Conservation (phyloP, 805 yeast genomes). For the Saccharomycopsis guyanensis region DNA sequence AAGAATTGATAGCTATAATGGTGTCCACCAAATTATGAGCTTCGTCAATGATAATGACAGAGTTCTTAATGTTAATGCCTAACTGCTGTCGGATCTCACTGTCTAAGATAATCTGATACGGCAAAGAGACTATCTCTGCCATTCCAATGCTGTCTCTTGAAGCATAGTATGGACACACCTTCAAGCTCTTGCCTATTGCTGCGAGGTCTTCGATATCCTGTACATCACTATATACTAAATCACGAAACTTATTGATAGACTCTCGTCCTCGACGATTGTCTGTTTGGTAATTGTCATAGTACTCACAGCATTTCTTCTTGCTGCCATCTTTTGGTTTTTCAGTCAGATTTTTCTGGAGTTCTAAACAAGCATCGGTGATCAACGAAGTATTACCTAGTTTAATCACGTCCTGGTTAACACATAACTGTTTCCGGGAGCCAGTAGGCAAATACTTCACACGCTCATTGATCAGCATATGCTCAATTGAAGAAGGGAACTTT, state of each 20-base stretch:
- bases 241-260: slow-evolving; percentile 36
- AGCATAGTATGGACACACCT: slow-evolving; percentile 79
- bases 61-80: slow-evolving; percentile 48
- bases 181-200: slow-evolving; percentile 44
- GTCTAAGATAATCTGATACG: slow-evolving; percentile 69
- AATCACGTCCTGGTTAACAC: slow-evolving; percentile 61
- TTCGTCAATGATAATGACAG: slow-evolving; percentile 80
- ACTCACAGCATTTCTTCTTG: slow-evolving; percentile 31
- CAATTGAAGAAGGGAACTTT: slow-evolving; percentile 42
- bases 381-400: slow-evolving; percentile 39
- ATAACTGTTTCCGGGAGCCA: slow-evolving; percentile 80
- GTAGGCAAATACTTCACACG: slow-evolving; percentile 61
- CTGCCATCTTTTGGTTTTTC: slow-evolving; percentile 18
- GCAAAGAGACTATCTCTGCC: slow-evolving; percentile 75
- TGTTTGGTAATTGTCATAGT: slow-evolving; percentile 30
- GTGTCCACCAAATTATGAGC: slow-evolving; percentile 86
- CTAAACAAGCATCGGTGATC: slow-evolving; percentile 77
- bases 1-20: slow-evolving; percentile 60
- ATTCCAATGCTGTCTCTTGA: slow-evolving; percentile 44
- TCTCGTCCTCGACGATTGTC: slow-evolving; percentile 22
- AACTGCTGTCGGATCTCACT: slow-evolving; percentile 51
- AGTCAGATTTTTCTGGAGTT: slow-evolving; percentile 43
- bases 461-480: slow-evolving; percentile 31
- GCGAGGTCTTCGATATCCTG: slow-evolving; percentile 68
- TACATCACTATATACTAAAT: slow-evolving; percentile 39